Percentiles rank a stretch among this genome's conserved stretches.
Evolutionary conservation across 2,329 filamentous ascomycete genomes (phyloP).

Genomic region (Graphilbum sp.): DNA sequence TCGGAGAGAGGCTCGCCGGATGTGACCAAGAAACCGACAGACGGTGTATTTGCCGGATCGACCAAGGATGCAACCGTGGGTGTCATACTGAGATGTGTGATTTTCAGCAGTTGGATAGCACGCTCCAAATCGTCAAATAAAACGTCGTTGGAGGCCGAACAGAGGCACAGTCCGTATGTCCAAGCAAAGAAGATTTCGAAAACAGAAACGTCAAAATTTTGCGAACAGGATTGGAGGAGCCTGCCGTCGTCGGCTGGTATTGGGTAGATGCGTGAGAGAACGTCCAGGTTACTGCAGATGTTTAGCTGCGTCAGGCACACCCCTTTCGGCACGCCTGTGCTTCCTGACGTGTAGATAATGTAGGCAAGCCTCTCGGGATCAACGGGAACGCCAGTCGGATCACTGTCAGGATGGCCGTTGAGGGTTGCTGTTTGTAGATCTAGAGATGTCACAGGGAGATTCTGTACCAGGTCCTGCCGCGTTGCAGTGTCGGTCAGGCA

Average conservation of each 20-base stretch:
- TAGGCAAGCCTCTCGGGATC: conserved; percentile 46
- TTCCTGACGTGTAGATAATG: conserved; percentile 71
- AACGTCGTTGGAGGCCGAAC: conserved; percentile 56
- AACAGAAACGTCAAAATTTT: conserved; percentile 75
- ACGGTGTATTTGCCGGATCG: conserved; percentile 48
- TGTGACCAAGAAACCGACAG: conserved; percentile 60
- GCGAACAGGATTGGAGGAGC: conserved; percentile 70
- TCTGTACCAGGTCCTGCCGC: neutral
- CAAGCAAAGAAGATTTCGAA: conserved; percentile 85
- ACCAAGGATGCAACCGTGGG: conserved; percentile 72
- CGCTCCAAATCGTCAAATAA: conserved; percentile 57
- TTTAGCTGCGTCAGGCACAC: conserved; percentile 64
- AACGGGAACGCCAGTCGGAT: conserved; percentile 18
- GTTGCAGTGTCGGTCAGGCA: conserved; percentile 20
- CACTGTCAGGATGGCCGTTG: neutral
- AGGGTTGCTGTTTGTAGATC: conserved; percentile 18
- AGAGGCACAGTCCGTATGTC: conserved; percentile 63
- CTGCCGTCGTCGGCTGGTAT: conserved; percentile 27
- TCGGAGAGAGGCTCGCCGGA: conserved; percentile 68
- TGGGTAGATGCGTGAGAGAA: conserved; percentile 52
- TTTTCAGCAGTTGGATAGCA: conserved; percentile 41
- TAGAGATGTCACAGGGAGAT: conserved; percentile 11
- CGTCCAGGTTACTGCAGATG: conserved; percentile 57
- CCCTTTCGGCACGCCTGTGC: conserved; percentile 65
- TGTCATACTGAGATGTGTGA: conserved; percentile 75